phyloP scores from a whole-genome alignment of 176 grass and related monocot species.

The Bonia amplexicaulis region DNA sequence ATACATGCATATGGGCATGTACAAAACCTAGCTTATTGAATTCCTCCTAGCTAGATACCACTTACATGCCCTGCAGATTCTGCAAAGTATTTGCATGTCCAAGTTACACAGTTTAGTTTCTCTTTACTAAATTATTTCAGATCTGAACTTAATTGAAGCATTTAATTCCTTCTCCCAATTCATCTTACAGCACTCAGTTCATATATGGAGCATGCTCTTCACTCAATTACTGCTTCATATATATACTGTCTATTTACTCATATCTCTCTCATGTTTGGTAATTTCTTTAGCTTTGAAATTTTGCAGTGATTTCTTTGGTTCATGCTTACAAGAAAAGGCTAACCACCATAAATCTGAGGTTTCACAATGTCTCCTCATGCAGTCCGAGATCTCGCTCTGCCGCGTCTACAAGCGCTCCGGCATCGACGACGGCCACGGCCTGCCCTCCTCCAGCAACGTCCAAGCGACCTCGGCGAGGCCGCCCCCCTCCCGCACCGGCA shows the following conservation, averaged over 20 bases:
- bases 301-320: neutral
- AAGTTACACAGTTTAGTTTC: constrained; percentile 1
- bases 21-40: constrained; percentile 26
- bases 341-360: neutral
- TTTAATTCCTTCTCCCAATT: neutral
- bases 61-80: constrained; percentile 10
- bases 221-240: neutral
- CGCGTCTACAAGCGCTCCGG: constrained; percentile 91
- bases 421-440: constrained; percentile 57
- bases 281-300: constrained; percentile 1
- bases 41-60: constrained; percentile 15
- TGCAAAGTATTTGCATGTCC: constrained; percentile 25
- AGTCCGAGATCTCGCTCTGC: constrained; percentile 94
- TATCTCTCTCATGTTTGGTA: neutral
- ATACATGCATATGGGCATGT: constrained; percentile 23
- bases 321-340: neutral
- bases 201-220: neutral
- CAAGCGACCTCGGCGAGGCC: constrained; percentile 36
- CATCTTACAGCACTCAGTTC: neutral
- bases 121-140: constrained; percentile 12
- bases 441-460: constrained; percentile 16
- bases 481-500: constrained; percentile 20
- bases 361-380: constrained; percentile 15
- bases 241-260: neutral
- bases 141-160: constrained; percentile 21